Evolutionary conservation across 2,329 filamentous ascomycete species (phyloP), one percentile per base, ranked within the genome.

Genomic region (Metarhizium robertsii): DNA sequence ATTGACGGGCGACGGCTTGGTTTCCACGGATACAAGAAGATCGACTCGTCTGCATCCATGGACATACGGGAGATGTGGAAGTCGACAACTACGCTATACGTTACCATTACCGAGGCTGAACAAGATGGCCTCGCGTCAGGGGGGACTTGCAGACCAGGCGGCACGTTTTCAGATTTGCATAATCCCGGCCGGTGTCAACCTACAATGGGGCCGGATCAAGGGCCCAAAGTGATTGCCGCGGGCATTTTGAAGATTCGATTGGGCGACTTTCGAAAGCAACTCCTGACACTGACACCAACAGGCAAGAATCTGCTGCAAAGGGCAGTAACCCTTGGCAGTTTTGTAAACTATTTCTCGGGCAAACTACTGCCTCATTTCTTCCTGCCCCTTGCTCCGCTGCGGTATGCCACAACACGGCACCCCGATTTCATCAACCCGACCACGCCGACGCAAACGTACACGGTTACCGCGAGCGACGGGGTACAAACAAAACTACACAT

Each of bases 21-120:
- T 56, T 82, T 87, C 63, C 75, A 83, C 58, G 84, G 83, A 0
- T 82, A 79, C 68, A 86, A 86, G 66, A 73, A 81, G 2, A 75
- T 86, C 46, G 79, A 85, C 65, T 78, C 83, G 3, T 79, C 79
- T 0, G 79, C 82, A 0, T 79, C 82, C 2, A 71, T 86, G 38
- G 76, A 77, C 2, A 76, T 79, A 1, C 61, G 71, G 45, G 73
- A 78, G 58, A 81, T 87, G 57, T 86, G 83, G 84, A 73, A 72
- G 51, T 79, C 83, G 2, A 84, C 82, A 1, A 83, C 77, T 20
- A 85, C 81, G 0, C 72, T 87, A 0, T 85, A 83, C 58, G 81
- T 84, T 49, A 82, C 78, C 1, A 75, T 86, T 55, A 80, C 79
- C 16, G 68, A 77, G 55, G 56, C 61, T 6, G 46, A 58, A 20